Percentiles rank a stretch among this genome's conserved stretches.
Conservation (phyloP, 176 grass and related monocot species). For the Oropetium thomaeum region DNA sequence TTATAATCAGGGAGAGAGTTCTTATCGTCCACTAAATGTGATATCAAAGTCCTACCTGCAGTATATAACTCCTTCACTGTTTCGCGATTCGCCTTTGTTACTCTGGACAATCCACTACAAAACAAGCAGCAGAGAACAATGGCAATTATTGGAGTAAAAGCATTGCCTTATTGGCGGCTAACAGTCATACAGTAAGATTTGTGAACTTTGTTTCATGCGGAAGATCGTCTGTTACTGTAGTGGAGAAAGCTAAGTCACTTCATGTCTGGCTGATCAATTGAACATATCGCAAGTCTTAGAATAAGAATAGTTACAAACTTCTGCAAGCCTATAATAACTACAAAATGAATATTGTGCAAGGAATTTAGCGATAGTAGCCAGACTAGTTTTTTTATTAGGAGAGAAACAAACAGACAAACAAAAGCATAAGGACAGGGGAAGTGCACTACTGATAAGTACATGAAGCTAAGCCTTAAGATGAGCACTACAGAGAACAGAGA, state of each 20-base stretch:
- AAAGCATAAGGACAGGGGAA: slow-evolving; percentile 1
- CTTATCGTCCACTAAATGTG: slow-evolving; percentile 50
- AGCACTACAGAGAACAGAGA: slow-evolving; percentile 5
- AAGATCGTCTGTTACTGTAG: slow-evolving; percentile 10
- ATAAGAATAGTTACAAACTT: neutral
- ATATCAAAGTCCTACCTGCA: slow-evolving; percentile 38
- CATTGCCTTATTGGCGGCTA: neutral
- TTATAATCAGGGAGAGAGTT: slow-evolving; percentile 34
- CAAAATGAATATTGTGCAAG: slow-evolving; percentile 1
- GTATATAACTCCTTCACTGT: slow-evolving; percentile 32
- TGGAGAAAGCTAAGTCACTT: slow-evolving; percentile 1
- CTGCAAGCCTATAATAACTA: neutral
- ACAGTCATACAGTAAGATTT: slow-evolving; percentile 21
- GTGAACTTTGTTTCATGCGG: slow-evolving; percentile 29
- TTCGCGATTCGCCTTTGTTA: slow-evolving; percentile 25
- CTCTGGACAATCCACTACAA: slow-evolving; percentile 41
- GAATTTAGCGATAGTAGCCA: neutral
- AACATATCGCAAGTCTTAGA: neutral
- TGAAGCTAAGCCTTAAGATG: slow-evolving; percentile 16
- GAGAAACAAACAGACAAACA: neutral
- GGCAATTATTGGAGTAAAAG: slow-evolving; percentile 35
- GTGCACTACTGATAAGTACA: neutral
- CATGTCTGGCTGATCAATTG: slow-evolving; percentile 1
- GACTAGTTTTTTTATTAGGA: slow-evolving; percentile 3
- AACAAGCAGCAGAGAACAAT: slow-evolving; percentile 42